Percentiles rank a stretch among this genome's conserved stretches.
phyloP scores from a whole-genome alignment of 2,329 filamentous ascomycete species.

The Apiospora malaysiana region DNA sequence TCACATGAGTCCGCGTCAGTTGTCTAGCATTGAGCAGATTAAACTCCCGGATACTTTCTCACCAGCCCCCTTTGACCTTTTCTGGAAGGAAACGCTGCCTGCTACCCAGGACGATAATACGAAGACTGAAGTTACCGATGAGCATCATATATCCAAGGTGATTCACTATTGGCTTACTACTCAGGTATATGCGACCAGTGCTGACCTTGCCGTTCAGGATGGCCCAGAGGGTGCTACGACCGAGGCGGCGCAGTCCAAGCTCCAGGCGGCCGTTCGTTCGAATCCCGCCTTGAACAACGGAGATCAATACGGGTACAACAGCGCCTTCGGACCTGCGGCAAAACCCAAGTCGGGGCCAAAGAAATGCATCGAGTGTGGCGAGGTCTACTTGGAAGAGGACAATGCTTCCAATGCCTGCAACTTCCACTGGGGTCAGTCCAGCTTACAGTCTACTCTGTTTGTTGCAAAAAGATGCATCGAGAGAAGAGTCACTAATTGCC shows the following conservation, averaged over 20 bases:
- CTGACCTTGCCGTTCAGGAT: neutral
- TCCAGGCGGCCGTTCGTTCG: neutral
- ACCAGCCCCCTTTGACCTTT: neutral
- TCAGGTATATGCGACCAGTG: neutral
- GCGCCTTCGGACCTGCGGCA: neutral
- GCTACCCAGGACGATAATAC: neutral
- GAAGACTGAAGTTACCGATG: neutral
- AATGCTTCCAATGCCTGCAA: neutral
- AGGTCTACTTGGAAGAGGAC: neutral
- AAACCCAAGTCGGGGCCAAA: neutral
- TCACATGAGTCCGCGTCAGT: neutral
- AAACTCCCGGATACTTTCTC: neutral
- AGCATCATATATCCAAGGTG: neutral
- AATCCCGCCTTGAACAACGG: neutral
- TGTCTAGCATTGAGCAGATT: neutral
- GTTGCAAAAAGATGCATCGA: too few relatives aligned
- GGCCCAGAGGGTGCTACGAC: neutral
- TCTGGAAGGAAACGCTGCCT: too few relatives aligned
- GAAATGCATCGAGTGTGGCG: neutral
- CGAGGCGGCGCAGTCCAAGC: neutral
- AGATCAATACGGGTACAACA: neutral
- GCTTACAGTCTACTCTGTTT: neutral
- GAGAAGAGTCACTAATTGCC: neutral
- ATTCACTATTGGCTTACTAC: neutral
- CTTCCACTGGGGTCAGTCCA: neutral